phyloP scores from a whole-genome alignment of 345 rosid species.

The Arabidopsis thaliana region TAIR10.1 NC_003076.8:15190001-15190500 shows the following conservation, averaged over 20 bases:
- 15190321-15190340: constrained; percentile 26
- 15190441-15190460: constrained; percentile 74
- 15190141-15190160: constrained; percentile 9
- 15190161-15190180: not conserved
- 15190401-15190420: constrained; percentile 73
- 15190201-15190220: constrained; percentile 2
- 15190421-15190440: constrained; percentile 91
- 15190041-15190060: constrained; percentile 27
- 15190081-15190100: constrained; percentile 6
- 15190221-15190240: constrained; percentile 3
- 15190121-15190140: constrained; percentile 12
- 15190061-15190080: constrained; percentile 16
- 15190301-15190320: constrained; percentile 49
- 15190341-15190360: constrained; percentile 36
- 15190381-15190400: constrained; percentile 47
- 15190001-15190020: constrained; percentile 29
- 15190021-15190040: constrained; percentile 51
- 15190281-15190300: constrained; percentile 62
- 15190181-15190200: not conserved
- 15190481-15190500: constrained; percentile 57
- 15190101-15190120: constrained; percentile 12
- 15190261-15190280: constrained; percentile 70
- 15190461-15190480: constrained; percentile 89
- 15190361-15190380: constrained; percentile 40
- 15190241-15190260: constrained; percentile 64